These are phyloP conservation scores for Penicillium sp. DNA, from an alignment of 2,329 filamentous ascomycete genomes.

Conservation along the genomic window DNA sequence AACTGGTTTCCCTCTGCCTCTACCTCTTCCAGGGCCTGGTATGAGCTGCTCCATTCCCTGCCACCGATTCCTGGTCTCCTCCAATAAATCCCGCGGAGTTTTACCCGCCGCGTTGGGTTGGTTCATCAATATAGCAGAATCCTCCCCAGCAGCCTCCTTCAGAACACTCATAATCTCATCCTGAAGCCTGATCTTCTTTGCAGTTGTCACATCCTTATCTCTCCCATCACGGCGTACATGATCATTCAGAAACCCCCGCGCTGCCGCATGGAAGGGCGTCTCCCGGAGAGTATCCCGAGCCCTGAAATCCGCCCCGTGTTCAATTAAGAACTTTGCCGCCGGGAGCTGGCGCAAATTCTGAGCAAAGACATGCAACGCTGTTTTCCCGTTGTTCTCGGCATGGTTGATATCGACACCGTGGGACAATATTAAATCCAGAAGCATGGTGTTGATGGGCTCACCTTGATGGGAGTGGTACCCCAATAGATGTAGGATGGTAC, in stretches of 20 bases:
- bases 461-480: conserved; percentile 8
- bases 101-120: conserved; percentile 23
- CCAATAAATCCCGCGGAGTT: conserved; percentile 17
- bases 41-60: neutral
- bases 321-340: conserved; percentile 18
- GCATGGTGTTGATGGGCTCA: conserved; percentile 11
- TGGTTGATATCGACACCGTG: conserved; percentile 21
- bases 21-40: neutral
- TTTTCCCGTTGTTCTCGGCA: conserved; percentile 21
- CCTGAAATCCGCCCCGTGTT: conserved; percentile 18
- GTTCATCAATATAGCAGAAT: conserved; percentile 20
- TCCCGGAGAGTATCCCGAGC: conserved; percentile 19
- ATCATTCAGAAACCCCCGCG: conserved; percentile 7
- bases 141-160: conserved; percentile 8
- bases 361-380: conserved; percentile 24
- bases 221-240: neutral
- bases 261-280: conserved; percentile 24
- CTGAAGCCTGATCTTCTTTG: conserved; percentile 18
- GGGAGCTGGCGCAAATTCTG: conserved; percentile 21
- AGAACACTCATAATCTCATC: conserved; percentile 17
- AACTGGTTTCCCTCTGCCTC: conserved; percentile 5
- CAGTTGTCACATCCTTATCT: conserved; percentile 7
- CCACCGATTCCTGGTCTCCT: conserved; percentile 4
- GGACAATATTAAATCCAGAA: conserved; percentile 22
- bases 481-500: conserved; percentile 21